phyloP scores from a whole-genome alignment of 1,284 basidiomycete genomes.

The Boletus coffeatus region DNA sequence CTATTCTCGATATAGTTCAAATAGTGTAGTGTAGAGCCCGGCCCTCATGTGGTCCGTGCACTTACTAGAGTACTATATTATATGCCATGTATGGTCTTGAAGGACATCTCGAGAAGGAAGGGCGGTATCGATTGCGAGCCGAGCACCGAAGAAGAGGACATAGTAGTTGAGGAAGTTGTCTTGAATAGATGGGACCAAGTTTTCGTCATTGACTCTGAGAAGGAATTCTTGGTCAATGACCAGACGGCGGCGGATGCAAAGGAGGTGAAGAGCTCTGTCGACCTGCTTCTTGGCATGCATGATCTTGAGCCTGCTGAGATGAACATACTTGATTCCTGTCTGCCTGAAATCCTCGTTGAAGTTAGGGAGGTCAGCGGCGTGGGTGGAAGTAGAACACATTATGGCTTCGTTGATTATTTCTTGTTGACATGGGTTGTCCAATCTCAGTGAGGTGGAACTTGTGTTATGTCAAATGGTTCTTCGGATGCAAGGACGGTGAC shows the following conservation, averaged over 20 bases:
- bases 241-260: background rate
- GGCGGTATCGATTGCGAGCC: background rate
- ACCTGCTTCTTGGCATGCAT: background rate
- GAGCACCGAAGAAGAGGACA: background rate
- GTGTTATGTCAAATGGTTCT: too few relatives aligned
- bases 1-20: too few relatives aligned
- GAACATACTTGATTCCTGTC: background rate
- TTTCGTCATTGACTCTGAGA: background rate
- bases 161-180: conserved; percentile 5
- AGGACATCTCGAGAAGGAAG: background rate
- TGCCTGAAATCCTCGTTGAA: background rate
- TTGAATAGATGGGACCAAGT: background rate
- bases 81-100: conserved; percentile 1
- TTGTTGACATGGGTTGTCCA: background rate
- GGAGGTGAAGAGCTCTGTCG: background rate
- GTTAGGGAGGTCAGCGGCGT: background rate
- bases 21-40: too few relatives aligned
- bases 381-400: background rate
- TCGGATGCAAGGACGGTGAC: too few relatives aligned
- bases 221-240: background rate
- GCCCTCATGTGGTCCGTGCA: too few relatives aligned
- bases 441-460: too few relatives aligned
- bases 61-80: too few relatives aligned
- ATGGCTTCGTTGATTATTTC: background rate
- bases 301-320: background rate